Base-by-base conservation (phyloP, 148 eudicot species). In the Persicaria maculosa region DNA sequence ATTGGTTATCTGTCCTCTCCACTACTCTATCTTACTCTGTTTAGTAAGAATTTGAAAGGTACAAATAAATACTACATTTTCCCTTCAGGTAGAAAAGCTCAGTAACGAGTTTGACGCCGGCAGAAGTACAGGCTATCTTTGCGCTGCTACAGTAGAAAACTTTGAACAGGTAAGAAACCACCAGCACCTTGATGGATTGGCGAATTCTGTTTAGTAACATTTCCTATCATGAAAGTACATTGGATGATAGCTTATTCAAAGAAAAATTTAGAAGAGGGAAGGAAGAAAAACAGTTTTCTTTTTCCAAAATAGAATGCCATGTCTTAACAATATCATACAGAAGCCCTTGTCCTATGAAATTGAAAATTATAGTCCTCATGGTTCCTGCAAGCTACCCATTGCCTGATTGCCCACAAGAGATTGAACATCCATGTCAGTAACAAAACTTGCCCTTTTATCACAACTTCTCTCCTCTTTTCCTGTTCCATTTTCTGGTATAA, bases 91-190 rank as follows among this genome's bases (percentile, higher is more conserved):
- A 80, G 84, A 78, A 70, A 79, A 83, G 47, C 78, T 80, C 16
- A 82, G 76, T 65, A 83, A 86, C 64, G 96, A 90, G 78, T 91
- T 88, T 71, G 98, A 94, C 84, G 97, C 97, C 71, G 84, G 87
- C 72, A 94, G 98, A 83, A 94, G 98, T 79, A 85, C 92, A 16
- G 98, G 98, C 52, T 88, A 90, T 78, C 97, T 94, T 68, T 94
- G 97, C 80, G 96, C 89, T 14, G 92, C 98, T 74, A 90, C 96
- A 4, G 79, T 84, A 16, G 77, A 85, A 67, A 90, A 92, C 85
- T 92, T 94, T 80, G 97, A 94, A 79, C 90, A 88, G 85, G 98
- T 91, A 76, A 77, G 78, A 44, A 25, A 62, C 1, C 74, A n/a
- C 3, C 43, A 8, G 14, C 43, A 19, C 46, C 14, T 69, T n/a